Evolutionary conservation across 306 rosid genomes (phyloP).

Genomic region (Cucurbita ficifolia): DNA sequence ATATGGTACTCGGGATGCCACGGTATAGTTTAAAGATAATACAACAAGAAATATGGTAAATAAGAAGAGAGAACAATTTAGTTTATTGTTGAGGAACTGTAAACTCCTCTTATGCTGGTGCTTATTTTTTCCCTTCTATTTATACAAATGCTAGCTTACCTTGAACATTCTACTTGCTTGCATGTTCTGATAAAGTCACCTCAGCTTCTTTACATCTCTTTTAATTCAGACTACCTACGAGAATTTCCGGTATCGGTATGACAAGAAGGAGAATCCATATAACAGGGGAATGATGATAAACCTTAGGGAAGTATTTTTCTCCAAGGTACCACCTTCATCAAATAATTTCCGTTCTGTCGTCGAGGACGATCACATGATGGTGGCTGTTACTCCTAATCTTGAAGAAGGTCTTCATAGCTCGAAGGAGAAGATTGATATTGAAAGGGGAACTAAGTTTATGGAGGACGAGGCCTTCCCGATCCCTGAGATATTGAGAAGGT

Average conservation of each 20-base stretch:
- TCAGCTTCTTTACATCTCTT: background rate
- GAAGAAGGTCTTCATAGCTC: slow-evolving; percentile 24
- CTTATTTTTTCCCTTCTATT: background rate
- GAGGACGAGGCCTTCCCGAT: slow-evolving; percentile 32
- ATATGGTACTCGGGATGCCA: background rate
- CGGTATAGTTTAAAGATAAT: background rate
- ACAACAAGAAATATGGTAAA: no score
- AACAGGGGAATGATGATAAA: slow-evolving; percentile 39
- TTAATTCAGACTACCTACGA: slow-evolving; percentile 81
- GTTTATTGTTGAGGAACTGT: background rate
- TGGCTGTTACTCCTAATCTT: slow-evolving; percentile 25
- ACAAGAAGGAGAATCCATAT: slow-evolving; percentile 69
- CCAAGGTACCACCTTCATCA: slow-evolving; percentile 36
- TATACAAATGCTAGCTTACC: background rate
- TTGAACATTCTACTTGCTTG: background rate
- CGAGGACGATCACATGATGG: slow-evolving; percentile 33
- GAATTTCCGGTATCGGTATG: slow-evolving; percentile 75
- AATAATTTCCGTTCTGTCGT: slow-evolving; percentile 40
- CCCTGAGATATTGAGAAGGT: slow-evolving; percentile 47
- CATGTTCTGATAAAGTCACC: background rate
- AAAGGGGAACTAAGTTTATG: slow-evolving; percentile 47
- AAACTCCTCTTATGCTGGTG: background rate
- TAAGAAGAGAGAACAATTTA: background rate
- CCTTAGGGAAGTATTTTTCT: slow-evolving; percentile 43
- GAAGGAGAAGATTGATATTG: slow-evolving; percentile 66